Conservation (phyloP, 1,284 basidiomycete genomes). For the Melampsora americana region DNA sequence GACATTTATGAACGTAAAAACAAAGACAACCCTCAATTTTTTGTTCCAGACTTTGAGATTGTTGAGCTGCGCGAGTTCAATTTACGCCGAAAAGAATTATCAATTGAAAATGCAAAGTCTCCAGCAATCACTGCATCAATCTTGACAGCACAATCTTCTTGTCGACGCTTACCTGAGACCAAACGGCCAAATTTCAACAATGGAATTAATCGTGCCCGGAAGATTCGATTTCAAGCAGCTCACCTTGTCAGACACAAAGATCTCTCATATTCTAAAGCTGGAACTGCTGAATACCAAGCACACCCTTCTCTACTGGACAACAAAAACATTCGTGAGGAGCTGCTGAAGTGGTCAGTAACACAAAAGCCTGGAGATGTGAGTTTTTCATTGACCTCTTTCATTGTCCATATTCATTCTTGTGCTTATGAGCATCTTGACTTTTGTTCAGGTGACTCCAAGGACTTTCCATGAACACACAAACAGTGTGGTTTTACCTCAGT, state of each 20-base stretch:
- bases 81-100: neutral
- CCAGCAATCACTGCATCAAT: slow-evolving; percentile 17
- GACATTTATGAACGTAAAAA: neutral
- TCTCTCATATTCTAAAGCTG: neutral
- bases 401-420: neutral
- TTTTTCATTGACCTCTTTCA: neutral
- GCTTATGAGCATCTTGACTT: neutral
- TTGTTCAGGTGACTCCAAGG: slow-evolving; percentile 13
- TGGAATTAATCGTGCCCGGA: slow-evolving; percentile 8
- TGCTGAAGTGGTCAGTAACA: slow-evolving; percentile 7
- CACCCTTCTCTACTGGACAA: slow-evolving; percentile 20
- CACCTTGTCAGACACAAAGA: neutral
- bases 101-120: neutral
- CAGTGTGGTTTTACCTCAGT: slow-evolving; percentile 2
- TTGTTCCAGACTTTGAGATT: neutral
- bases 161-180: neutral
- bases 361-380: slow-evolving; percentile 27
- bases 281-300: neutral
- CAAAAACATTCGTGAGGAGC: neutral
- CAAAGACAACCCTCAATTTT: neutral
- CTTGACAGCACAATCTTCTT: slow-evolving; percentile 16
- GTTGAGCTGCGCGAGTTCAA: slow-evolving; percentile 25
- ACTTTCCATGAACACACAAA: neutral
- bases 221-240: slow-evolving; percentile 16
- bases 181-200: neutral